phyloP scores from a whole-genome alignment of 257 asterid species.

The Plantago elongata region DNA sequence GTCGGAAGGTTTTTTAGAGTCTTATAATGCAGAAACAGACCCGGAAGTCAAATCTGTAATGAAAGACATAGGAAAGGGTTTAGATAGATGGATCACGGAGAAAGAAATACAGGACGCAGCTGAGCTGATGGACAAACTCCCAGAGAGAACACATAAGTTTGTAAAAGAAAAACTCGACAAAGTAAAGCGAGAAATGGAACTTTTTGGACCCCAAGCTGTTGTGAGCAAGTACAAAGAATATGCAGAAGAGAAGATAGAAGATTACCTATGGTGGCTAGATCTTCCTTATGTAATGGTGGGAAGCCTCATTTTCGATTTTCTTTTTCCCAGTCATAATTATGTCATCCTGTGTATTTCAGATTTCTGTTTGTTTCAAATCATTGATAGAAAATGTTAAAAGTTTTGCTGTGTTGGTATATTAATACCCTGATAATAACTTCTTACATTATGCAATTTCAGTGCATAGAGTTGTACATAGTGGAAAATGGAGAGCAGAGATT shows the following conservation, averaged over 20 bases:
- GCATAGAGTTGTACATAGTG: constrained; percentile 74
- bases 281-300: constrained; percentile 73
- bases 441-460: constrained; percentile 38
- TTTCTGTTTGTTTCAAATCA: background rate
- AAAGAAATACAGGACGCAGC: constrained; percentile 88
- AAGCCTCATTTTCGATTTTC: constrained; percentile 5
- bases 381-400: constrained; percentile 2
- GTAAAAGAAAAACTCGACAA: constrained; percentile 64
- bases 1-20: constrained; percentile 79
- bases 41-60: constrained; percentile 75
- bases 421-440: constrained; percentile 11
- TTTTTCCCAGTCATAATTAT: background rate
- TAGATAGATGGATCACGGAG: constrained; percentile 95
- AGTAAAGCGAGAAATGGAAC: constrained; percentile 88
- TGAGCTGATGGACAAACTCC: constrained; percentile 63
- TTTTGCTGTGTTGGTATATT: background rate
- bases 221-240: constrained; percentile 92
- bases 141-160: constrained; percentile 57
- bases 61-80: constrained; percentile 84
- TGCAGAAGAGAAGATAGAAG: constrained; percentile 77
- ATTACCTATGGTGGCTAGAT: constrained; percentile 98
- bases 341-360: background rate
- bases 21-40: constrained; percentile 75
- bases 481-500: constrained; percentile 67
- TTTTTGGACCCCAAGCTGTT: constrained; percentile 91